Conservation (phyloP, 1,284 basidiomycete species). For the Phellinidium pouzarii region DNA sequence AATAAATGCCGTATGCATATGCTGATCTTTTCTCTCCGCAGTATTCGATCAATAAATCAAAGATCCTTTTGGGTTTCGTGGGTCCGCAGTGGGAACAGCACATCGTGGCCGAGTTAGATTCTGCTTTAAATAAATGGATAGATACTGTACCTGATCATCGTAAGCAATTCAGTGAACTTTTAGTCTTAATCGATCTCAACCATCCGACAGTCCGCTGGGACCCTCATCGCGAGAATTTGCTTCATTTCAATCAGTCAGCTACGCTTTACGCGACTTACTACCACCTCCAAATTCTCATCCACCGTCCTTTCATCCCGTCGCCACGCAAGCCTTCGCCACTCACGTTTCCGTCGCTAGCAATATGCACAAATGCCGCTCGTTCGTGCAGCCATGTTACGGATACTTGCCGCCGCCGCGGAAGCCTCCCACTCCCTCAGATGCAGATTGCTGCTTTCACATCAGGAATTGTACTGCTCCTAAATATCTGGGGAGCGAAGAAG, state of each 20-base stretch:
- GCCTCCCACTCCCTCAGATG: slow-evolving; percentile 31
- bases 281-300: slow-evolving; percentile 70
- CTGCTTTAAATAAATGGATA: slow-evolving; percentile 72
- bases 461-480: slow-evolving; percentile 63
- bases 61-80: slow-evolving; percentile 48
- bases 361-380: slow-evolving; percentile 81
- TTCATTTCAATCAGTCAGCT: slow-evolving; percentile 67
- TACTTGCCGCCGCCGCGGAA: slow-evolving; percentile 35
- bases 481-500: slow-evolving; percentile 66
- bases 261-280: slow-evolving; percentile 64
- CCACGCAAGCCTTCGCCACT: slow-evolving; percentile 49
- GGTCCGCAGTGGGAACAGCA: slow-evolving; percentile 62
- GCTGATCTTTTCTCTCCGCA: slow-evolving; percentile 24
- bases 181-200: neutral
- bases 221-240: slow-evolving; percentile 46
- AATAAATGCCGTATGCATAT: slow-evolving; percentile 6
- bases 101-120: slow-evolving; percentile 70
- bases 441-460: slow-evolving; percentile 51
- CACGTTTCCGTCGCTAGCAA: slow-evolving; percentile 68
- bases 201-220: slow-evolving; percentile 62
- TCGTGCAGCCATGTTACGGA: slow-evolving; percentile 71
- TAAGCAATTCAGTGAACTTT: slow-evolving; percentile 29
- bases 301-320: slow-evolving; percentile 76
- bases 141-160: slow-evolving; percentile 62
- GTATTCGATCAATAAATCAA: slow-evolving; percentile 72